Evolutionary conservation across 176 grass and related monocot species (phyloP).

Genomic region (Hsuehochloa calcarea): DNA sequence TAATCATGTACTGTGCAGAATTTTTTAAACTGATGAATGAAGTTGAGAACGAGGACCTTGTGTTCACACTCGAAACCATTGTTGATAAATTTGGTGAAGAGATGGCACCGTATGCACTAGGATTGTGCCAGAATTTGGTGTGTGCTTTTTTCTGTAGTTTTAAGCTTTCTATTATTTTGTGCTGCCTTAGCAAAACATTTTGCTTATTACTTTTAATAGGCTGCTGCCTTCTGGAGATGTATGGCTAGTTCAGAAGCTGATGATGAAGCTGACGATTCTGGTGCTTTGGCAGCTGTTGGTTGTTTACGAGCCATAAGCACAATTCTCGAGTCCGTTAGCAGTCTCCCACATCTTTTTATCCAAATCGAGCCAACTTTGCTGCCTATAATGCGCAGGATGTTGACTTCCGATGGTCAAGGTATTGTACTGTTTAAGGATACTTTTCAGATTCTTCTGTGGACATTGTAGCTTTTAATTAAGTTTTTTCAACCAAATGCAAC

Average conservation of each 20-base stretch:
- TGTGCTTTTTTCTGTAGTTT: neutral
- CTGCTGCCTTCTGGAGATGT: constrained; percentile 87
- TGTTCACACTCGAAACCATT: constrained; percentile 86
- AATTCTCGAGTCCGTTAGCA: constrained; percentile 88
- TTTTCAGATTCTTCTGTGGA: neutral
- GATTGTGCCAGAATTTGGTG: constrained; percentile 89
- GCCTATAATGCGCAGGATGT: constrained; percentile 83
- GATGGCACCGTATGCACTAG: constrained; percentile 92
- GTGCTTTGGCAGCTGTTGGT: constrained; percentile 87
- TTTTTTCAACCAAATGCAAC: neutral
- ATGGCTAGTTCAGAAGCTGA: constrained; percentile 80
- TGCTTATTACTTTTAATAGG: constrained; percentile 46
- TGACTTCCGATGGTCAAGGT: constrained; percentile 94
- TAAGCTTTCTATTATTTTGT: neutral
- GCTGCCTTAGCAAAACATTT: neutral
- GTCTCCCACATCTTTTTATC: constrained; percentile 77
- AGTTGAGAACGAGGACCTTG: constrained; percentile 93
- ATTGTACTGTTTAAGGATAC: constrained; percentile 19
- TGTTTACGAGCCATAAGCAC: constrained; percentile 90
- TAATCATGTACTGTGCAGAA: constrained; percentile 42
- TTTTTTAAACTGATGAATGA: constrained; percentile 95
- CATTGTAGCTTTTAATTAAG: neutral
- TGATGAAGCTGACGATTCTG: constrained; percentile 83
- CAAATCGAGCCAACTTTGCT: constrained; percentile 75
- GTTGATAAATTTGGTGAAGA: constrained; percentile 98